Conservation (phyloP, 2,329 filamentous ascomycete genomes). For the Trichoderma aggressivum region DNA sequence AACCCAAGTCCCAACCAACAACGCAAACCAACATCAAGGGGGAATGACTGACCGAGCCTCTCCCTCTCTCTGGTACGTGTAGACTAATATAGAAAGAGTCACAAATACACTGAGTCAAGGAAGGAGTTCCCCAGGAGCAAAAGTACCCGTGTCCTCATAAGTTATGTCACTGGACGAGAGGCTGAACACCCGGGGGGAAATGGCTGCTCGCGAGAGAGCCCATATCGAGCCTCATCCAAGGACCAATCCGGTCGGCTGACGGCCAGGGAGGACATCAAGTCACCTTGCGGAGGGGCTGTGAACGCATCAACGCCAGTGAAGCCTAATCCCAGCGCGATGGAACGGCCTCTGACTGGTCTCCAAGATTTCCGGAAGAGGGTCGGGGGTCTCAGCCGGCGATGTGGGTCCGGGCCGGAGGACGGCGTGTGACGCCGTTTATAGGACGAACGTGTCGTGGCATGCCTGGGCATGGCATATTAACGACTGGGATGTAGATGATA, state of each 20-base stretch:
- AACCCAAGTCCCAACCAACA: background rate
- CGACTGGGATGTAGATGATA: background rate
- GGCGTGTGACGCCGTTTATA: background rate
- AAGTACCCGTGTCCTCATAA: background rate
- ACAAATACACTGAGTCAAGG: background rate
- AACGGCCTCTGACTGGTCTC: constrained; percentile 14
- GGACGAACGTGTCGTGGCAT: background rate
- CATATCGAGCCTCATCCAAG: background rate
- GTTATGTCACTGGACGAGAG: background rate
- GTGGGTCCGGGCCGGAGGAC: constrained; percentile 17
- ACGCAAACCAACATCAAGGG: background rate
- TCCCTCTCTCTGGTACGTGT: background rate
- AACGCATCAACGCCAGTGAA: constrained; percentile 7
- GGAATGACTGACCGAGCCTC: constrained; percentile 1
- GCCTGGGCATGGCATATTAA: background rate
- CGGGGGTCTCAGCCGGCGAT: constrained; percentile 15
- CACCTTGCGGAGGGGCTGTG: constrained; percentile 18
- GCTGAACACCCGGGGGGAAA: background rate
- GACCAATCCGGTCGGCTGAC: background rate
- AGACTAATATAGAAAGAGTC: background rate
- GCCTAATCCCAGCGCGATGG: constrained; percentile 17
- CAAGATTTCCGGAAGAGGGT: background rate
- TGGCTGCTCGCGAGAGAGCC: background rate
- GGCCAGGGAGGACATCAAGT: background rate
- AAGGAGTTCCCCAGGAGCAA: background rate